phyloP scores from a whole-genome alignment of 2,329 filamentous ascomycete genomes.

The Septoria linicola region DNA sequence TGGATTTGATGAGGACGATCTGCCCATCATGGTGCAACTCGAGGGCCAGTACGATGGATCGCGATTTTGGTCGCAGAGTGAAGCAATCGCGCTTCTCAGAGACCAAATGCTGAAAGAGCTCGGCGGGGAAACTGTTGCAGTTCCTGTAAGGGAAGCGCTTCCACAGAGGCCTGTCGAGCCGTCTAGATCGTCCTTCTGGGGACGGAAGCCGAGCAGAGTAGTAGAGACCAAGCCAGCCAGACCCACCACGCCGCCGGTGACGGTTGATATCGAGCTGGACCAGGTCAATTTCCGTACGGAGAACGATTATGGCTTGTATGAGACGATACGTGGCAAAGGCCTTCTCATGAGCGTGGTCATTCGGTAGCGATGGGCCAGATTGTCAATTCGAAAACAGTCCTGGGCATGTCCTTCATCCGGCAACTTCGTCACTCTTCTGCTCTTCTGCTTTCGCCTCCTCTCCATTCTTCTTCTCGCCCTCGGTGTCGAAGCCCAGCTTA shows the following conservation, averaged over 20 bases:
- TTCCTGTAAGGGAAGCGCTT: constrained; percentile 4
- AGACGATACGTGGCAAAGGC: constrained; percentile 38
- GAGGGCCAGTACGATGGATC: constrained; percentile 31
- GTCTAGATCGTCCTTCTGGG: constrained; percentile 18
- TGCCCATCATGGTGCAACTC: constrained; percentile 32
- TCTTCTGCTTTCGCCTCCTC: constrained; percentile 1
- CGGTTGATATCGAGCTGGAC: constrained; percentile 38
- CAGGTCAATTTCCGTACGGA: constrained; percentile 45
- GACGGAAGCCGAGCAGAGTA: constrained; percentile 27
- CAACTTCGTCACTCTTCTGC: constrained; percentile 1
- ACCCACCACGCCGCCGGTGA: constrained; percentile 19
- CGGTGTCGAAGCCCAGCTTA: constrained; percentile 75
- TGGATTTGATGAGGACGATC: constrained; percentile 29
- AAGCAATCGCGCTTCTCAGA: constrained; percentile 31
- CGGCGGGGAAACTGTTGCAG: constrained; percentile 13
- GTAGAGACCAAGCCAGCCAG: constrained; percentile 1
- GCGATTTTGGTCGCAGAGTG: constrained; percentile 38
- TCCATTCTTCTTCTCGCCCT: constrained; percentile 59
- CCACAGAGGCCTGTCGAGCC: constrained; percentile 17
- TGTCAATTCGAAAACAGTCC: neutral
- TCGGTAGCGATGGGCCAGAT: constrained; percentile 16
- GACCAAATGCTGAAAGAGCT: constrained; percentile 28
- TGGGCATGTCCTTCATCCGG: constrained; percentile 9
- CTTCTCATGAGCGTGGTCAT: constrained; percentile 31
- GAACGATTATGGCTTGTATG: constrained; percentile 47